Conservation (phyloP, 768 basidiomycete genomes). For the Kwoniella dendrophila region DNA sequence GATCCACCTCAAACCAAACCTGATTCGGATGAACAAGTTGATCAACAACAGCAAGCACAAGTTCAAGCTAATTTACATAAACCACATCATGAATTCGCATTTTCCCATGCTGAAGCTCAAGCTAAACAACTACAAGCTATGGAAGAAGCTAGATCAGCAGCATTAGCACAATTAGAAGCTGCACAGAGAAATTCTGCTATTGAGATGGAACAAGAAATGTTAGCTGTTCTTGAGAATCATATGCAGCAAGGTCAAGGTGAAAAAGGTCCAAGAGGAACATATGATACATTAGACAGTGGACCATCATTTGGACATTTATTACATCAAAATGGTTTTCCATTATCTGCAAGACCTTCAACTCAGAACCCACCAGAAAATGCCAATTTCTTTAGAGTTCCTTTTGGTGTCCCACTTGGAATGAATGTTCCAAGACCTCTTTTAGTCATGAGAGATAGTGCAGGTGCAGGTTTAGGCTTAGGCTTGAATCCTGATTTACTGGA, state of each 20-base stretch:
- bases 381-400: conserved; percentile 40
- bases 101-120: conserved; percentile 38
- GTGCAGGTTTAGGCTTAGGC: conserved; percentile 32
- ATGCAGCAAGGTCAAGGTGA: not conserved
- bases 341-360: conserved; percentile 19
- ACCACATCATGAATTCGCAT: conserved; percentile 44
- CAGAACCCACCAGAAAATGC: conserved; percentile 12
- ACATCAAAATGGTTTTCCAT: conserved; percentile 39
- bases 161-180: conserved; percentile 41
- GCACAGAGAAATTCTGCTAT: conserved; percentile 15
- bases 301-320: conserved; percentile 52
- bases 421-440: conserved; percentile 33
- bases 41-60: not conserved
- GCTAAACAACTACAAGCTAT: conserved; percentile 41
- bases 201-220: conserved; percentile 18
- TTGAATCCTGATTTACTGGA: conserved; percentile 30
- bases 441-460: conserved; percentile 33
- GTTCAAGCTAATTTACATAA: conserved; percentile 33
- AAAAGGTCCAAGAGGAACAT: conserved; percentile 45
- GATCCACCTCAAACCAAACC: conserved; percentile 24
- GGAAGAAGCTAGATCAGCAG: conserved; percentile 33
- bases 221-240: not conserved
- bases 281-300: conserved; percentile 44
- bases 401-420: conserved; percentile 36
- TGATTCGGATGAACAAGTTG: conserved; percentile 17